These are phyloP conservation scores for Ceratocystis variospora DNA, from an alignment of 2,329 filamentous ascomycete species.

Conservation along the genomic window DNA sequence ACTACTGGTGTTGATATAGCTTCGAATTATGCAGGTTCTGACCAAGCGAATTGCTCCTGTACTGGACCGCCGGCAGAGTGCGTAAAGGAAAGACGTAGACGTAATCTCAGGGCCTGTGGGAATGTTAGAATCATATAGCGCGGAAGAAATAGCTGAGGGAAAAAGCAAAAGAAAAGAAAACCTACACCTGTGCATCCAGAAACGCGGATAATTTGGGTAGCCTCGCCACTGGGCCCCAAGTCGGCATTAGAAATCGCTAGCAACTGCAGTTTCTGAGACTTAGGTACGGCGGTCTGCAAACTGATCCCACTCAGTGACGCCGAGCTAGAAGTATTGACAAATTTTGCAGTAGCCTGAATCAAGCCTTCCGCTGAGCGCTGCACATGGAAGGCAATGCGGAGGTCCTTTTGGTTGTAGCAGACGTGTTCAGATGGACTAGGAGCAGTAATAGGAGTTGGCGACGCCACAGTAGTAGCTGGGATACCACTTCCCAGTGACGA, in stretches of 20 bases:
- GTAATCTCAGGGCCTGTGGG: slow-evolving; percentile 62
- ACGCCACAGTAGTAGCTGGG: slow-evolving; percentile 12
- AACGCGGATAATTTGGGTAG: slow-evolving; percentile 82
- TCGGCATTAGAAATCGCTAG: slow-evolving; percentile 77
- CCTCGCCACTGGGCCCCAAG: slow-evolving; percentile 62
- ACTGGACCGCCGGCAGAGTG: slow-evolving; percentile 57
- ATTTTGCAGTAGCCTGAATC: slow-evolving; percentile 71
- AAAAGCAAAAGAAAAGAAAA: slow-evolving; percentile 23
- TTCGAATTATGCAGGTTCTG: slow-evolving; percentile 47
- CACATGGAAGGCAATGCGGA: slow-evolving; percentile 67
- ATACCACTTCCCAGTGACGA: slow-evolving; percentile 30
- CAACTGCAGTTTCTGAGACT: slow-evolving; percentile 85
- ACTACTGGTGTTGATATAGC: not conserved
- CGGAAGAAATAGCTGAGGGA: not conserved
- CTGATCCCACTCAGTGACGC: slow-evolving; percentile 58
- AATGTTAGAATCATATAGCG: slow-evolving; percentile 17
- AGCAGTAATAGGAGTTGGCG: slow-evolving; percentile 26
- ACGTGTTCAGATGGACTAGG: slow-evolving; percentile 43
- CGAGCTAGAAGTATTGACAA: slow-evolving; percentile 61
- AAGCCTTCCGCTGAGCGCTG: slow-evolving; percentile 68
- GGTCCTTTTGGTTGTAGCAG: slow-evolving; percentile 76
- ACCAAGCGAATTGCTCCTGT: slow-evolving; percentile 93
- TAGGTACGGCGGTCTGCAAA: slow-evolving; percentile 88
- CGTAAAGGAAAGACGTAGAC: slow-evolving; percentile 70
- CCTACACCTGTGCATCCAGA: slow-evolving; percentile 77